Percentiles rank a stretch among this genome's conserved stretches.
These are phyloP conservation scores for Trichoderma pleuroti DNA, from an alignment of 2,329 filamentous ascomycete species.

Conservation along the genomic window DNA sequence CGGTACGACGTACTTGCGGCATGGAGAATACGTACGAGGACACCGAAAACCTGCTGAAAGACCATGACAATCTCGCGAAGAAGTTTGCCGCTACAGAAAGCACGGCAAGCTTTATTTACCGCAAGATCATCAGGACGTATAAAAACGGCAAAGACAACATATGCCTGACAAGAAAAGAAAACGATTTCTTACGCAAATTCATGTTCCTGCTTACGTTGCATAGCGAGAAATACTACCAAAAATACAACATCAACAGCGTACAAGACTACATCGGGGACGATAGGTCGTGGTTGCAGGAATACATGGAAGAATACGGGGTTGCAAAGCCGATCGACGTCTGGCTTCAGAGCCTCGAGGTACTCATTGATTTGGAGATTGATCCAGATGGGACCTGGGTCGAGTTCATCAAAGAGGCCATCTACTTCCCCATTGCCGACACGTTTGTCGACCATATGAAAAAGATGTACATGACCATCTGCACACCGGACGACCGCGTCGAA, in stretches of 20 bases:
- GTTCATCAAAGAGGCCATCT: neutral
- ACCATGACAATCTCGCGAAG: neutral
- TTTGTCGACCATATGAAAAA: neutral
- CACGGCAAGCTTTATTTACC: neutral
- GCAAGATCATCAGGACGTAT: neutral
- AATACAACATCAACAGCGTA: neutral
- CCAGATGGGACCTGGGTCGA: neutral
- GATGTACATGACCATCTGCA: neutral
- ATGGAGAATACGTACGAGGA: constrained; percentile 2
- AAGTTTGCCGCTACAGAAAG: neutral
- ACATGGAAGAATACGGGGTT: neutral
- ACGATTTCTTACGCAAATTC: neutral
- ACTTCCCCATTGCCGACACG: neutral
- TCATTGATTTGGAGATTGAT: neutral
- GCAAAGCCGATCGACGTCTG: neutral
- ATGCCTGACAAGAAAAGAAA: neutral
- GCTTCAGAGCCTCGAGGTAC: neutral
- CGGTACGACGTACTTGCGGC: neutral
- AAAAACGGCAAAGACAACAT: neutral
- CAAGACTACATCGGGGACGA: neutral
- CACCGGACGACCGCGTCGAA: neutral
- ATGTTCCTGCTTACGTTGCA: constrained; percentile 3
- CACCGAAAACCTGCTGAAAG: neutral
- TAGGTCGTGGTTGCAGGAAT: neutral
- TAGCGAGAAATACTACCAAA: neutral